Percentiles rank a stretch among this genome's conserved stretches.
Conservation (phyloP, 306 rosid species). For the Pterocarpus santalinus region DNA sequence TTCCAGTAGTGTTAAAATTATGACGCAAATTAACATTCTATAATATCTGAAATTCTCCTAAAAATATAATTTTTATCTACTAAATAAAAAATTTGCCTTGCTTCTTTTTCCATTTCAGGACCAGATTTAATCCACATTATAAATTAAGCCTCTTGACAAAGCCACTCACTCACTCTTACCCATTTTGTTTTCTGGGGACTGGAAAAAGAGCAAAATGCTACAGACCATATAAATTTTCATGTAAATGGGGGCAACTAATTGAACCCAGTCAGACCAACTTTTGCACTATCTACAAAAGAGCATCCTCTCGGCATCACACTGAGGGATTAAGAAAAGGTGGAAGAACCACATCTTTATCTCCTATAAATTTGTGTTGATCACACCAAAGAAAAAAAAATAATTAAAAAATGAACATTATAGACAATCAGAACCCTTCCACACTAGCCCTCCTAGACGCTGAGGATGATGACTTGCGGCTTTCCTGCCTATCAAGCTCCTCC, state of each 20-base stretch:
- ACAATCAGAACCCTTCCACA: constrained; percentile 93
- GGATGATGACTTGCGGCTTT: constrained; percentile 83
- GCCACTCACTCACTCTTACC: neutral
- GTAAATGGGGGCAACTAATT: constrained; percentile 53
- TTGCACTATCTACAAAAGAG: constrained; percentile 79
- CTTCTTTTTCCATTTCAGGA: too few species aligned
- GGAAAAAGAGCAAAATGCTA: constrained; percentile 36
- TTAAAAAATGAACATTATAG: constrained; percentile 59
- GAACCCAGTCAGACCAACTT: constrained; percentile 50
- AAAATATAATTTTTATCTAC: too few species aligned
- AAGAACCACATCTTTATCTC: constrained; percentile 69
- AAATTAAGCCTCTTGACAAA: neutral
- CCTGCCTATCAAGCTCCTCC: constrained; percentile 81
- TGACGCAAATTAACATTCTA: too few species aligned
- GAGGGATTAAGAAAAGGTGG: constrained; percentile 61
- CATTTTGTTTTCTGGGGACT: neutral
- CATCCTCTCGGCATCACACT: constrained; percentile 61
- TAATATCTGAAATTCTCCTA: too few species aligned
- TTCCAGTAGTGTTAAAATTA: too few species aligned
- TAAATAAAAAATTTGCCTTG: too few species aligned
- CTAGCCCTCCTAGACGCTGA: constrained; percentile 75
- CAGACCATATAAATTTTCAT: constrained; percentile 37
- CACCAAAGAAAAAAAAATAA: constrained; percentile 54
- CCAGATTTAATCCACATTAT: too few species aligned
- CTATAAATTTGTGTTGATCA: constrained; percentile 84